Percentiles rank a stretch among this genome's conserved stretches.
Evolutionary conservation across 2,329 filamentous ascomycete species (phyloP).

Genomic region (Coniochaeta sp.): DNA sequence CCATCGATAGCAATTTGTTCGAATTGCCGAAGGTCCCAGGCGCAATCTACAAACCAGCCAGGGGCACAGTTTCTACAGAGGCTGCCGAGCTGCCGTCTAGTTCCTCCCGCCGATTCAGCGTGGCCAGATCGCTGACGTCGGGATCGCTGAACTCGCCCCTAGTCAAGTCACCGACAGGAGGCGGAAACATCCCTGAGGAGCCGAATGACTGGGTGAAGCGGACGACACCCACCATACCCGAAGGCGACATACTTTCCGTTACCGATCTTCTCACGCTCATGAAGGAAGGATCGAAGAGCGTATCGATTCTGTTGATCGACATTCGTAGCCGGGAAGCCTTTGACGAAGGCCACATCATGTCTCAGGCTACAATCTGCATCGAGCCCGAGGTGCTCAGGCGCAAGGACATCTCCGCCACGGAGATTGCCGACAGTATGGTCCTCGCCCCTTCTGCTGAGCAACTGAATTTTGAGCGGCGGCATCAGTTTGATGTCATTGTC

Average conservation of each 20-base stretch:
- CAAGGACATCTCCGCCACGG: conserved; percentile 55
- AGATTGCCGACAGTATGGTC: conserved; percentile 61
- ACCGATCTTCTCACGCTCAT: conserved; percentile 67
- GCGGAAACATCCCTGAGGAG: background rate
- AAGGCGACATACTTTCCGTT: conserved; percentile 54
- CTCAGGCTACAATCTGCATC: conserved; percentile 78
- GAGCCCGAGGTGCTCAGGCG: conserved; percentile 71
- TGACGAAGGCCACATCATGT: conserved; percentile 83
- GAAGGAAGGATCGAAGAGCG: conserved; percentile 36
- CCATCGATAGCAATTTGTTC: conserved; percentile 44
- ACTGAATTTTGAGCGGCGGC: conserved; percentile 60
- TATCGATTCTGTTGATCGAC: conserved; percentile 78
- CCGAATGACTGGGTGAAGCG: conserved; percentile 25
- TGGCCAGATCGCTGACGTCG: conserved; percentile 47
- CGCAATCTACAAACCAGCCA: conserved; percentile 71
- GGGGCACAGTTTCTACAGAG: conserved; percentile 61
- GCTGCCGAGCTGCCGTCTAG: conserved; percentile 59
- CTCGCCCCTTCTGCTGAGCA: conserved; percentile 70
- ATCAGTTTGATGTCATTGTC: conserved; percentile 79
- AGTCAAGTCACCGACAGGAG: conserved; percentile 9
- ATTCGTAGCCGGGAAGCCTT: conserved; percentile 73
- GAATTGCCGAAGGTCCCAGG: conserved; percentile 64
- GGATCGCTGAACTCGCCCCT: conserved; percentile 15
- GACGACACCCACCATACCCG: conserved; percentile 40
- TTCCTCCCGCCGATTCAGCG: conserved; percentile 55